Conservation (phyloP, 2,329 filamentous ascomycete genomes). For the Ophiosphaerella korrae region DNA sequence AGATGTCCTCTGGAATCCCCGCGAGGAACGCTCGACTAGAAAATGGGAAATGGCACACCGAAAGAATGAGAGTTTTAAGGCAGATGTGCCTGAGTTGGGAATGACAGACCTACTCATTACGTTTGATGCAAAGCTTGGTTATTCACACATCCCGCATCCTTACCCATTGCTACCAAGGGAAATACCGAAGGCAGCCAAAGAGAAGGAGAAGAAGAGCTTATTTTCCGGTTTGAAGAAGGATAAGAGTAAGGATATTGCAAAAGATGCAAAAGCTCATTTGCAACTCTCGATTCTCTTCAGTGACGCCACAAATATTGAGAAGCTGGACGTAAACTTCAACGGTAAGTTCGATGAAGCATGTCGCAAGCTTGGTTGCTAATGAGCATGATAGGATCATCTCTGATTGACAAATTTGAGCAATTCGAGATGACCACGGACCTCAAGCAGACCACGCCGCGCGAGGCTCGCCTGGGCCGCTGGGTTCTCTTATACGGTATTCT, state of each 20-base stretch:
- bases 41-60: slow-evolving; percentile 66
- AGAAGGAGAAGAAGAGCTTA: slow-evolving; percentile 42
- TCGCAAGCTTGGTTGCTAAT: slow-evolving; percentile 9
- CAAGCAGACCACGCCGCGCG: slow-evolving; percentile 41
- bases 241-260: slow-evolving; percentile 37
- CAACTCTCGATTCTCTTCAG: slow-evolving; percentile 48
- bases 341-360: slow-evolving; percentile 24
- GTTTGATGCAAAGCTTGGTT: slow-evolving; percentile 67
- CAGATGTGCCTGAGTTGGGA: slow-evolving; percentile 59
- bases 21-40: slow-evolving; percentile 64
- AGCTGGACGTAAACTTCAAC: slow-evolving; percentile 43
- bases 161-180: slow-evolving; percentile 65
- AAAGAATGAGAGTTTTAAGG: slow-evolving; percentile 43
- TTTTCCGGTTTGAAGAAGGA: slow-evolving; percentile 43
- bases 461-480: slow-evolving; percentile 53
- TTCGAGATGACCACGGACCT: slow-evolving; percentile 48
- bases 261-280: slow-evolving; percentile 47
- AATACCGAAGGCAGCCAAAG: slow-evolving; percentile 28
- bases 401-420: slow-evolving; percentile 49
- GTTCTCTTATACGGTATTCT: slow-evolving; percentile 50
- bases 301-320: slow-evolving; percentile 49
- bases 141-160: slow-evolving; percentile 60
- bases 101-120: slow-evolving; percentile 69
- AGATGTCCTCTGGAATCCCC: slow-evolving; percentile 68
- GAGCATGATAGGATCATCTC: slow-evolving; percentile 36